Evolutionary conservation across 2,329 filamentous ascomycete species (phyloP).

Genomic region (Fusarium citri): DNA sequence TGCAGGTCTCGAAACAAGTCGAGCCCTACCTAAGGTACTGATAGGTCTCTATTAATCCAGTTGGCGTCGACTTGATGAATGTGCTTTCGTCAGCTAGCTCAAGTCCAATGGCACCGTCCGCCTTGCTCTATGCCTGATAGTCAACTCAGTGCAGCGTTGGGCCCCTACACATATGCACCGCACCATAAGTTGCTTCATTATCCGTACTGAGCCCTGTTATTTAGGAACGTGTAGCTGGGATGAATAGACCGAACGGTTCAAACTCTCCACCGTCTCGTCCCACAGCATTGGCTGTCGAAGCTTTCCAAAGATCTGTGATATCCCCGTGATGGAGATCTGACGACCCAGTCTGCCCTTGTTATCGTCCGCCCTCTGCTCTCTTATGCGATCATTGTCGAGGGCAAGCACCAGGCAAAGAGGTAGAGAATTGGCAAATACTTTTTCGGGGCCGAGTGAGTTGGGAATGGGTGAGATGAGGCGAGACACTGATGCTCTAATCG

Average conservation of each 20-base stretch:
- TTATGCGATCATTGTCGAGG: conserved; percentile 24
- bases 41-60: not conserved
- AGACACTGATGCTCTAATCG: conserved; percentile 13
- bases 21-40: not conserved
- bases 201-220: not conserved
- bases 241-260: not conserved
- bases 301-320: not conserved
- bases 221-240: too few relatives aligned
- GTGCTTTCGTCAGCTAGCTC: not conserved
- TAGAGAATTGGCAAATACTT: not conserved
- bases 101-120: conserved; percentile 34
- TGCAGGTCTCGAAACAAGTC: not conserved
- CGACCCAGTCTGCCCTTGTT: conserved; percentile 1
- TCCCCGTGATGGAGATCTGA: not conserved
- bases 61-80: not conserved
- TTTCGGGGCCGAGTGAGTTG: not conserved
- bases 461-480: conserved; percentile 5
- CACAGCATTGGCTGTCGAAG: conserved; percentile 10
- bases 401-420: not conserved
- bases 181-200: not conserved
- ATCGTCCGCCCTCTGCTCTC: not conserved
- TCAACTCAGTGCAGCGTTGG: not conserved
- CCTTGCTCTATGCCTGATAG: conserved; percentile 26
- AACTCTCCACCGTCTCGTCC: not conserved
- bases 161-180: conserved; percentile 3